Evolutionary conservation across 1,139 yeast species (phyloP), one percentile per base, ranked within the genome.

Genomic region (Suhomyces bokatorum): DNA sequence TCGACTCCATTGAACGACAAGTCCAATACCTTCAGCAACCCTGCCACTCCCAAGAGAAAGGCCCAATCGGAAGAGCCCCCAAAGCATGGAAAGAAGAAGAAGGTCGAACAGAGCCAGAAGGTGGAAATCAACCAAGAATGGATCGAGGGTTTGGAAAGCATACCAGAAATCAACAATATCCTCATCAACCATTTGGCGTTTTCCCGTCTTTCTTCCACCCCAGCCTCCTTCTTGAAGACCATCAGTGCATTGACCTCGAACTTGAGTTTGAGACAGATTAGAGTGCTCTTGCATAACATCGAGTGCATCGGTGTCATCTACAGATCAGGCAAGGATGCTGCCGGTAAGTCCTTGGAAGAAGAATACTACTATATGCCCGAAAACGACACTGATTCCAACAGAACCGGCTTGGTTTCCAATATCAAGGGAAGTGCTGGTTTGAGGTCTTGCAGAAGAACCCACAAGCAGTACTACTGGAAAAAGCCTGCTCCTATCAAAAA

Each of bases 251-350:
- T 66, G 12, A 75, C 77, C 7, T 70, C 75, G 17, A 64, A 63
- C 35, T 67, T 77, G 52, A 62, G 75, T 28, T 73, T 70, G 48
- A 63, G 61, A 32, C 82, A 82, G 57, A 64, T 80, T 29, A 74
- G 85, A 52, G 72, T 78, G 4, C 67, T 85, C 17, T 70, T 77
- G 46, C 69, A 73, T 46, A 63, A 69, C 42, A 68, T 80, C 32
- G 55, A 62, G 7, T 85, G 95, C 56, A 78, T 91, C 45, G 98
- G 98, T 12, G 84, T 87, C 10, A 90, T 93, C 51, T 79, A 82
- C 56, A 84, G 98, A 63, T 76, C 79, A 49, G 98, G 98, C 41
- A 91, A 89, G 63, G 98, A 93, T 66, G 97, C 98, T 4, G 96
- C 97, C 2, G 98, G 98, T 12, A 88, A 89, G 63, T 89, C 89